Base-by-base conservation (phyloP, 2,329 filamentous ascomycete genomes). In the Arthrocladium fulminans region DNA sequence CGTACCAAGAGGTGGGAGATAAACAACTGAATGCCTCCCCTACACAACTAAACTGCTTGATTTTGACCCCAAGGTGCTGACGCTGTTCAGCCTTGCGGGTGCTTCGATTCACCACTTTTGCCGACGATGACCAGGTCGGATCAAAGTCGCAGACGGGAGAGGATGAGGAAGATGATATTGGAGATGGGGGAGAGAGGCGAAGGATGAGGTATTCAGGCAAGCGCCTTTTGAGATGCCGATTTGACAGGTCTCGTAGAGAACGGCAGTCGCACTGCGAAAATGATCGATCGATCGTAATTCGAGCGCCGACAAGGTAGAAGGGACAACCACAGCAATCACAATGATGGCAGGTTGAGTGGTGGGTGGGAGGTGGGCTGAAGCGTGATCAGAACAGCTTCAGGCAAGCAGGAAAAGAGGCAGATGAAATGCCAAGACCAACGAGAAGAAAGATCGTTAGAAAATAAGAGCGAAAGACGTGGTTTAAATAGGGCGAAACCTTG, bases 1-100 rank as follows among this genome's bases (percentile, higher is more conserved):
- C 71, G 67, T 75, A 75, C 73, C 76, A 67, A 78, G 67, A 52
- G 77, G 78, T 71, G 79, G 85, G 88, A 94, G 88, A 94, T 86
- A 74, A 88, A 94, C 88, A 94, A 95, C 68, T 83, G 70, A 95
- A 95, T 94, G 88, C 88, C 84, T 94, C 88, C 86, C 88, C 87
- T 73, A 74, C 74, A 72, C 68, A 37, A 47, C 32, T 48, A 67
- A 65, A 67, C 69, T 72, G 70, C 67, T 59, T 60, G 59, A 9
- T 35, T n/a, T n/a, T n/a, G n/a, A 15, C 13, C 32, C 32, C 32
- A 35, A 35, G 32, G 6, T 35, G 32, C 17, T 7, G 34, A 47
- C 32, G 38, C 13, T 39, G 25, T 39, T 39, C 58, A 60, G 54
- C 50, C 49, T 56, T 37, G 29, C 19, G 27, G 34, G 23, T 15